Percentiles rank a stretch among this genome's conserved stretches.
phyloP scores from a whole-genome alignment of 192 early-diverging fungal species.

The Podila epicladia region DNA sequence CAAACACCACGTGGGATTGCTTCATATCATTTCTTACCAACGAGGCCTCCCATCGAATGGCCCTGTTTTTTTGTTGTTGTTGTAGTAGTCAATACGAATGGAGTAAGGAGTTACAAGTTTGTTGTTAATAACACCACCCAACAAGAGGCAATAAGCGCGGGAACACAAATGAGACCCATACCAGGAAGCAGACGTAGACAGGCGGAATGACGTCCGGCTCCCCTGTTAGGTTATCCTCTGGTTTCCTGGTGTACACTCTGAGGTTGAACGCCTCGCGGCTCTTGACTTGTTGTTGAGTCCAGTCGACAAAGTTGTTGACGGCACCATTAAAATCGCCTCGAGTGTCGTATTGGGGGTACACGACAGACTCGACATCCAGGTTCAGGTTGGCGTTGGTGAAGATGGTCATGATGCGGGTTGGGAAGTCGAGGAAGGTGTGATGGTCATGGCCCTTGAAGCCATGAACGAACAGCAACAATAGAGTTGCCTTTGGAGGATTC shows the following conservation, averaged over 20 bases:
- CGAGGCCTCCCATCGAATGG: slow-evolving; percentile 71
- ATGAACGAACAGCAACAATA: slow-evolving; percentile 66
- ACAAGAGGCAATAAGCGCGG: too few relatives aligned
- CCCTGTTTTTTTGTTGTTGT: slow-evolving; percentile 3
- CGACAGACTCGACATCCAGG: slow-evolving; percentile 56
- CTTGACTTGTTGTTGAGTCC: slow-evolving; percentile 57
- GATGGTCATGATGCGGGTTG: slow-evolving; percentile 56
- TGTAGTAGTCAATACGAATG: too few relatives aligned
- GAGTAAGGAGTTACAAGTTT: too few relatives aligned
- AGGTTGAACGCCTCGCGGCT: slow-evolving; percentile 32
- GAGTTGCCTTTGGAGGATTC: slow-evolving; percentile 36
- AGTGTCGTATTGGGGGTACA: slow-evolving; percentile 69
- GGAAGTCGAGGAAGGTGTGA: slow-evolving; percentile 59
- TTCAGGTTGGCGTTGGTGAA: slow-evolving; percentile 48
- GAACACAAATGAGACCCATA: too few relatives aligned
- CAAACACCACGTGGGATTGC: not conserved
- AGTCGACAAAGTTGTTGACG: slow-evolving; percentile 56
- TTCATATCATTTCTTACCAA: slow-evolving; percentile 51
- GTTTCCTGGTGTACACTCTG: slow-evolving; percentile 1
- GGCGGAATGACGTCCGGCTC: slow-evolving; percentile 8
- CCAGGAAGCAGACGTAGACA: slow-evolving; percentile 37
- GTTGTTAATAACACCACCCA: too few relatives aligned
- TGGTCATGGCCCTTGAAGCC: slow-evolving; percentile 66
- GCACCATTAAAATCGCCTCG: slow-evolving; percentile 59
- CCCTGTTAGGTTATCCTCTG: slow-evolving; percentile 1